These are phyloP conservation scores for Microthlaspi erraticum DNA, from an alignment of 345 rosid genomes.

Conservation along the genomic window DNA sequence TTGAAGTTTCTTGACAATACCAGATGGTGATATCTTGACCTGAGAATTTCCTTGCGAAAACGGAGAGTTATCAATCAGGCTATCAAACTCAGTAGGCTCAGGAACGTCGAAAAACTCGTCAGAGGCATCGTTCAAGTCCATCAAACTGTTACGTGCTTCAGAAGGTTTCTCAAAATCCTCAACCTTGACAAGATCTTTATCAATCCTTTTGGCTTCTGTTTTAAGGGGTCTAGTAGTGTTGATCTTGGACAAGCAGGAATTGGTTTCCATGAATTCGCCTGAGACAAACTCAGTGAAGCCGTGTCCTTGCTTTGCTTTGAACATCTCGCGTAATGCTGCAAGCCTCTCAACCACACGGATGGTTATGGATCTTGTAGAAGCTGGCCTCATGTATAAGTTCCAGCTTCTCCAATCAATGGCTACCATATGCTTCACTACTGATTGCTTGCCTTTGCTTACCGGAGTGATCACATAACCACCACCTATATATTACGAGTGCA, in stretches of 20 bases:
- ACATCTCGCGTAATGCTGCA: slow-evolving; percentile 88
- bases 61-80: slow-evolving; percentile 47
- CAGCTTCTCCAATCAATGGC: slow-evolving; percentile 92
- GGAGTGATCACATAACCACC: slow-evolving; percentile 94
- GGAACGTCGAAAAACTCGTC: slow-evolving; percentile 98
- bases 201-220: slow-evolving; percentile 34
- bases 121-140: slow-evolving; percentile 61
- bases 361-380: slow-evolving; percentile 72
- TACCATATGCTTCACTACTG: slow-evolving; percentile 91
- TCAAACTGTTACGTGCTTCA: slow-evolving; percentile 53
- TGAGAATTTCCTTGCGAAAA: slow-evolving; percentile 50
- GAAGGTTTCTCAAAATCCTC: slow-evolving; percentile 54
- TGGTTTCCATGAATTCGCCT: slow-evolving; percentile 46
- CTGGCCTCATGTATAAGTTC: slow-evolving; percentile 66
- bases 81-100: slow-evolving; percentile 58
- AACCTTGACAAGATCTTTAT: slow-evolving; percentile 30
- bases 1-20: slow-evolving; percentile 75
- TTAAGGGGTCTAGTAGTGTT: slow-evolving; percentile 41
- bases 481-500: slow-evolving; percentile 52
- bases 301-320: slow-evolving; percentile 61
- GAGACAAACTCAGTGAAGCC: slow-evolving; percentile 51
- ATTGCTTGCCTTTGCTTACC: slow-evolving; percentile 64
- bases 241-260: slow-evolving; percentile 42
- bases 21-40: slow-evolving; percentile 67
- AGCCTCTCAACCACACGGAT: slow-evolving; percentile 83